These are phyloP conservation scores for Purshia tridentata DNA, from an alignment of 306 rosid species.

Conservation along the genomic window DNA sequence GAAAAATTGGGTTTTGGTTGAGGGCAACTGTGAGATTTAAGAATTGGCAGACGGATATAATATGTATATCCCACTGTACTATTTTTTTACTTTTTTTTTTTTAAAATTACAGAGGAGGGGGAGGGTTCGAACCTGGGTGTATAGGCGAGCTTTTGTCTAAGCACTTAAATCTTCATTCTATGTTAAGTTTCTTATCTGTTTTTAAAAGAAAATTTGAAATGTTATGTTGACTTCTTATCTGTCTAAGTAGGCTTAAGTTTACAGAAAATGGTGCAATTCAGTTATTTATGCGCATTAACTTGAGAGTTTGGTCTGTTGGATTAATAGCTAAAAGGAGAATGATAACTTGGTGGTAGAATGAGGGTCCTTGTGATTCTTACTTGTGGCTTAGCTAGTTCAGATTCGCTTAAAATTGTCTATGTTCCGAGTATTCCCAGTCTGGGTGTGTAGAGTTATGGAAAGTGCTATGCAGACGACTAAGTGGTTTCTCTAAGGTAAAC, in stretches of 20 bases:
- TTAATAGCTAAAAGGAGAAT: background rate
- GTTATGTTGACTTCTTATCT: background rate
- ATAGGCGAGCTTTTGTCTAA: too few species aligned
- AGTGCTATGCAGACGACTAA: background rate
- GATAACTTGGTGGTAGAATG: background rate
- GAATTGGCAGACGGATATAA: background rate
- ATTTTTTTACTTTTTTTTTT: too few species aligned
- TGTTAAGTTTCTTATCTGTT: background rate
- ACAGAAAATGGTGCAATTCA: background rate
- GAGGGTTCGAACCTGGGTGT: too few species aligned
- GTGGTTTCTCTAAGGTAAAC: background rate
- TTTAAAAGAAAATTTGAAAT: background rate
- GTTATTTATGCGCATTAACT: background rate
- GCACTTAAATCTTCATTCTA: background rate
- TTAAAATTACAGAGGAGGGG: too few species aligned
- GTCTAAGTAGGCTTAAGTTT: background rate
- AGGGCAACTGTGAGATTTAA: background rate
- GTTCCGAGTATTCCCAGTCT: background rate
- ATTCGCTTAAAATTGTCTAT: background rate
- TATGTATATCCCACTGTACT: too few species aligned
- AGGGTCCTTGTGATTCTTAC: background rate
- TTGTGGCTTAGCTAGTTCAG: background rate
- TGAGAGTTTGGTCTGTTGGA: background rate
- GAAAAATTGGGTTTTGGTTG: slow-evolving; percentile 16
- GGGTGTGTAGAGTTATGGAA: background rate